Evolutionary conservation across 129 eudicot genomes (phyloP), one percentile per base, ranked within the genome.

Genomic region (Flaveria brownii): DNA sequence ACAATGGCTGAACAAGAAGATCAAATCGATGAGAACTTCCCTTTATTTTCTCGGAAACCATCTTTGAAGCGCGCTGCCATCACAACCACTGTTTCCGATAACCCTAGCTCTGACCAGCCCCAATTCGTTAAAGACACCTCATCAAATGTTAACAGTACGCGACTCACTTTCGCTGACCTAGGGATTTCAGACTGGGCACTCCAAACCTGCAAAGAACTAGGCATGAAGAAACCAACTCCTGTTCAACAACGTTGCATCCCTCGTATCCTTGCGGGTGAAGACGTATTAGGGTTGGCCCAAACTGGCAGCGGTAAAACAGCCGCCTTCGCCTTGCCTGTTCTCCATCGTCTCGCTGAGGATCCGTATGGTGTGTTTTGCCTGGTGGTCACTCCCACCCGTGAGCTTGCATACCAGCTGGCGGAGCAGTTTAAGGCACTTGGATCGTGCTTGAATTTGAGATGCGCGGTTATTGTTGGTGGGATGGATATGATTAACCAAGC

Each of bases 341-440:
- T 93, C n/a, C 87, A 93, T 46, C 84, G 80, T 2, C 72, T 90
- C 0, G 96, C 97, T 0, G 85, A 87, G 62, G 81, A 91, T 42
- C 98, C 93, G 7, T 93, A 43, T 15, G 98, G 98, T 49, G 98
- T 93, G 17, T 93, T 88, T 47, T 87, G 88, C 6, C 77, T 93
- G 51, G 98, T 93, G 18, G 33, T 93, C 12, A 90, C 98, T 23
- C 98, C 97, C 4, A 93, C 98, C 0, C 84, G 96, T 45, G 98
- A 93, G 78, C 86, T 93, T 77, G 98, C 98, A 0, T 87, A 85
- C 63, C 98, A 93, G 83, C 81, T 93, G 75, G 96, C 96, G 0
- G 98, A 93, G 76, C 98, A 93, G 77, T 93, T 93, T 82, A 82
- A 85, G 64, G 98, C 98, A 0, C 91, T 93, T 33, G 98, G 98